phyloP scores from a whole-genome alignment of 306 rosid genomes.

The Delonix regia region DNA sequence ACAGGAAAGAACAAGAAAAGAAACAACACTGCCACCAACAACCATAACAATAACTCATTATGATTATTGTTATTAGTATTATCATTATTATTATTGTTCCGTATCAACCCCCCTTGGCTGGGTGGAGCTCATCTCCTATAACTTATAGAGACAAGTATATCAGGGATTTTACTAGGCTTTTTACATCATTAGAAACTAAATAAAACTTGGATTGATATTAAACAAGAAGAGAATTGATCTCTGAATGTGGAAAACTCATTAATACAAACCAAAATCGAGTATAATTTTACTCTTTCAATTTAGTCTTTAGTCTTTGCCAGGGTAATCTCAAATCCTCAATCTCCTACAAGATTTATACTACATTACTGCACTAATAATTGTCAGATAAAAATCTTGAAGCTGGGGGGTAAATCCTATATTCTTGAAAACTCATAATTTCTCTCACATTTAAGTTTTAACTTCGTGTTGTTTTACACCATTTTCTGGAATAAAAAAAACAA shows the following conservation, averaged over 20 bases:
- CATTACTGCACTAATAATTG: not conserved
- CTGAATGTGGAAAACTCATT: not conserved
- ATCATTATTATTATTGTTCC: not conserved
- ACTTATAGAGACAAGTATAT: not conserved
- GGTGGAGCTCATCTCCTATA: not conserved
- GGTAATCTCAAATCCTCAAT: not conserved
- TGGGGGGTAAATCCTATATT: not conserved
- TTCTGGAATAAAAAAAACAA: not conserved
- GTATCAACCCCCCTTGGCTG: not conserved
- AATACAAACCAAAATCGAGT: not conserved
- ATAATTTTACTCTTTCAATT: not conserved
- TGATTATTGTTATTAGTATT: no score
- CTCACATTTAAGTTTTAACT: not conserved
- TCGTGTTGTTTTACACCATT: not conserved
- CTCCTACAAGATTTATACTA: not conserved
- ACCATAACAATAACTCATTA: no score
- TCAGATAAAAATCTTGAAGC: not conserved
- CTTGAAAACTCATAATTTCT: not conserved
- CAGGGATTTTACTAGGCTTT: not conserved
- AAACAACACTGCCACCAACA: no score
- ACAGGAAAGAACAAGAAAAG: no score
- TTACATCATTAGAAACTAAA: not conserved
- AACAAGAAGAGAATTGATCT: not conserved
- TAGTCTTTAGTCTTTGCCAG: not conserved
- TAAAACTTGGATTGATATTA: not conserved